Evolutionary conservation across 805 yeast genomes (phyloP), one percentile per base, ranked within the genome.

Genomic region (Starmera pachycereana): DNA sequence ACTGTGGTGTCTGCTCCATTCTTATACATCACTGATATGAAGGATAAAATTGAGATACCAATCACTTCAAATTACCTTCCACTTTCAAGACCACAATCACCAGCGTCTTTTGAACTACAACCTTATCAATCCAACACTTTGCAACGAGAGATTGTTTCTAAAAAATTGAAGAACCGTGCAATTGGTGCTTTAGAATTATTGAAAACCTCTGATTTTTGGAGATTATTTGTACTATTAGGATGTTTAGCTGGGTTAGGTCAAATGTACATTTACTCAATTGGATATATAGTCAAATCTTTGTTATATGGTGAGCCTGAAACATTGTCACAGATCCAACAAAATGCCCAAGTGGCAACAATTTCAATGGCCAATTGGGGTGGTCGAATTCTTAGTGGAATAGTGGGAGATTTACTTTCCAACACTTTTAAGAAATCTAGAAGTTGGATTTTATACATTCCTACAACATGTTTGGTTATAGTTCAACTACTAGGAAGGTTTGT

Each of bases 241-340:
- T 46, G 79, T 16, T 52, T 74, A 13, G 74, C 82, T 9, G 89
- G 87, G 0, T 54, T 76, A 41, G 82, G 88, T 25, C 90, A 82
- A 50, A 73, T 80, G 72, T 84, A 78, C 53, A 83, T 83, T 33
- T 81, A 77, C 48, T 74, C 85, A 0, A 74, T 82, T 32, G 94
- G 94, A 0, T 80, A 77, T 50, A 72, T 82, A 49, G 82, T 79
- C 12, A 63, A 65, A 38, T 73, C 82, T 0, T 58, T 76, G 32
- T 50, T 59, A 14, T 45, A 44, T 9, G 38, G 37, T 11, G 35
- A 36, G 1, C 56, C 51, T 4, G 59, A 51, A 1, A 44, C 50
- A 4, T 41, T 45, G 1, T 64, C 75, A 29, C 81, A 73, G 50
- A 57, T 59, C 35, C 68, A 74, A 41, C 94, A 84, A 55, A 81